Evolutionary conservation across 2,329 filamentous ascomycete genomes (phyloP).

Genomic region (Claviceps sorghi): DNA sequence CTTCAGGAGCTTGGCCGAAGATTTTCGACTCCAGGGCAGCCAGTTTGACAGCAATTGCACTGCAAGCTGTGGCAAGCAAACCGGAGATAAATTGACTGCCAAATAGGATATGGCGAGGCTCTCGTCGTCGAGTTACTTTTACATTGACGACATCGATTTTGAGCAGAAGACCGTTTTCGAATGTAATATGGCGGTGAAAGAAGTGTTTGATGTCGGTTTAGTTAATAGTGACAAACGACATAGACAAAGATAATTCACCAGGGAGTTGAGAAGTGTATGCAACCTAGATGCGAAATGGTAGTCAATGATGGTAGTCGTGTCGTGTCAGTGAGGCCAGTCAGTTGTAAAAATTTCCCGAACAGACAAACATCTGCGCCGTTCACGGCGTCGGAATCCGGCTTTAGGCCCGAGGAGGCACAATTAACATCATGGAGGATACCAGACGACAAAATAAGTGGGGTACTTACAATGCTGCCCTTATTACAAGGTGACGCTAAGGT

Average conservation of each 20-base stretch:
- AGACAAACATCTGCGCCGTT: background rate
- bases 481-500: no score
- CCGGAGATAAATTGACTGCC: background rate
- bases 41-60: constrained; percentile 33
- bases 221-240: background rate
- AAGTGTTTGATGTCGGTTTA: background rate
- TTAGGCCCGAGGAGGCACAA: no score
- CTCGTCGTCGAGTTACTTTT: background rate
- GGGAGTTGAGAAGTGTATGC: background rate
- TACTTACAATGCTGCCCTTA: no score
- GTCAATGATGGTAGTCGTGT: background rate
- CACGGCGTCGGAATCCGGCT: background rate
- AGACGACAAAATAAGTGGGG: no score
- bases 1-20: constrained; percentile 49
- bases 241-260: background rate
- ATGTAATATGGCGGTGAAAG: background rate
- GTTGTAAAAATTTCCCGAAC: background rate
- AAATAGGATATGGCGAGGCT: background rate
- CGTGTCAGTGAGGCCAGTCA: background rate
- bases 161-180: background rate
- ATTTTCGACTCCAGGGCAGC: constrained; percentile 44
- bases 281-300: background rate
- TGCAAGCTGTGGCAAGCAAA: background rate
- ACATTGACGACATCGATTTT: background rate
- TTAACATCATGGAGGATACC: no score